Percentiles rank a stretch among this genome's conserved stretches.
Evolutionary conservation across 176 grass and related monocot species (phyloP).

Genomic region (Paspalum notatum): DNA sequence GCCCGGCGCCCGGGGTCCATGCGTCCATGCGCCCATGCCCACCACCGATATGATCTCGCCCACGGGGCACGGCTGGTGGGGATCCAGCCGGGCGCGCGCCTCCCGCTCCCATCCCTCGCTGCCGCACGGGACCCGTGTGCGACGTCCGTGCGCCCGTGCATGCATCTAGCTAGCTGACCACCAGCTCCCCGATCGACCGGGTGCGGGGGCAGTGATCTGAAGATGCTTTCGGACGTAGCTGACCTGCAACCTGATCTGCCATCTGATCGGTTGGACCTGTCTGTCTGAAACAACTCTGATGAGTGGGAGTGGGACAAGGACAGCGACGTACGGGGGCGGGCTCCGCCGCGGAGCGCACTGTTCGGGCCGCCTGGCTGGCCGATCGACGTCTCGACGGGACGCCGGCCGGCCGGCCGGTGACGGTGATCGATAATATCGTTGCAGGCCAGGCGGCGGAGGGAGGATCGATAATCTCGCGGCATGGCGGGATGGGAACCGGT

Average conservation of each 20-base stretch:
- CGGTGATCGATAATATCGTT: not conserved
- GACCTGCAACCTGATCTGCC: not conserved
- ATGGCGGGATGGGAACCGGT: slow-evolving; percentile 12
- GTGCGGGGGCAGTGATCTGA: slow-evolving; percentile 24
- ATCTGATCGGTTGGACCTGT: not conserved
- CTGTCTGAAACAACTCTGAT: not conserved
- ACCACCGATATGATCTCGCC: too few relatives aligned
- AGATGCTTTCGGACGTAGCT: slow-evolving; percentile 26
- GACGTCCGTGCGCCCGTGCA: too few relatives aligned
- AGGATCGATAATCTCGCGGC: slow-evolving; percentile 6
- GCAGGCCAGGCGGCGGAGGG: not conserved
- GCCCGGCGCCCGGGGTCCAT: too few relatives aligned
- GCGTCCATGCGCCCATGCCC: too few relatives aligned
- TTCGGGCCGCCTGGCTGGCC: not conserved
- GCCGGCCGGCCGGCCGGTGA: not conserved
- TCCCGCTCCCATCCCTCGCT: too few relatives aligned
- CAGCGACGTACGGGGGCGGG: not conserved
- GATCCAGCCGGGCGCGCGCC: too few relatives aligned
- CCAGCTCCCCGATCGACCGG: too few relatives aligned
- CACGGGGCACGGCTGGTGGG: too few relatives aligned
- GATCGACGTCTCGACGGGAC: slow-evolving; percentile 21
- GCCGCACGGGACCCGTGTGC: too few relatives aligned
- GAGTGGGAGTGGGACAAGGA: not conserved
- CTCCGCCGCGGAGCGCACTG: not conserved
- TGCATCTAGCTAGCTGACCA: too few relatives aligned